phyloP scores from a whole-genome alignment of 768 basidiomycete genomes.

The Agrocybe praecox region DNA sequence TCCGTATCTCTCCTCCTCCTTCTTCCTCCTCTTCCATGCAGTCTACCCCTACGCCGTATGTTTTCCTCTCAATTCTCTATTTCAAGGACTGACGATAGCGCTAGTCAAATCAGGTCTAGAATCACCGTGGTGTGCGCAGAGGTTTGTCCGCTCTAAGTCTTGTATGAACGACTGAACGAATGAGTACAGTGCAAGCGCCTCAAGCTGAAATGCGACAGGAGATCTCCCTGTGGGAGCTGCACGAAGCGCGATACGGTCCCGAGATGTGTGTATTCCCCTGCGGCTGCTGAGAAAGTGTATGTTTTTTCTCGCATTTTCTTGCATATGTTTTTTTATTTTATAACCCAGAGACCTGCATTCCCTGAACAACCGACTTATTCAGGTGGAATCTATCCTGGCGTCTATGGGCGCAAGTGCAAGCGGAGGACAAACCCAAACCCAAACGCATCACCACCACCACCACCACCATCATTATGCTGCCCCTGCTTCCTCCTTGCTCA shows the following conservation, averaged over 20 bases:
- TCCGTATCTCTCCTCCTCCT: not conserved
- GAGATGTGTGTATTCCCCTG: slow-evolving; percentile 77
- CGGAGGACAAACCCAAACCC: no score
- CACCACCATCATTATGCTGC: slow-evolving; percentile 36
- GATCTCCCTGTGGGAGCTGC: slow-evolving; percentile 77
- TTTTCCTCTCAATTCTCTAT: not conserved
- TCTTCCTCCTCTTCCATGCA: slow-evolving; percentile 12
- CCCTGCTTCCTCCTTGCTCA: slow-evolving; percentile 34
- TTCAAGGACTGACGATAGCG: slow-evolving; percentile 17
- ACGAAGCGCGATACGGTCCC: slow-evolving; percentile 76
- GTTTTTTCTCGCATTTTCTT: slow-evolving; percentile 6
- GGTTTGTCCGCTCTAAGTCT: slow-evolving; percentile 44
- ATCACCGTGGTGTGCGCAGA: slow-evolving; percentile 84
- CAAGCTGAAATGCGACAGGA: slow-evolving; percentile 84
- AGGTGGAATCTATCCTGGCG: slow-evolving; percentile 64
- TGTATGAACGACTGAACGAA: no score
- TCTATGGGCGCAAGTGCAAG: slow-evolving; percentile 39
- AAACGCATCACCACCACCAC: slow-evolving; percentile 19
- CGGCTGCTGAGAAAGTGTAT: slow-evolving; percentile 85
- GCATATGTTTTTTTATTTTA: not conserved
- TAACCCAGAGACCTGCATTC: slow-evolving; percentile 72
- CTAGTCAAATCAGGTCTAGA: slow-evolving; percentile 57
- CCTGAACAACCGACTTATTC: slow-evolving; percentile 76
- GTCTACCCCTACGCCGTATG: not conserved
- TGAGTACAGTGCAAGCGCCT: slow-evolving; percentile 85